Percentiles rank a stretch among this genome's conserved stretches.
These are phyloP conservation scores for Pythium phragmitis DNA, from an alignment of 352 stramenopile species.

Conservation along the genomic window DNA sequence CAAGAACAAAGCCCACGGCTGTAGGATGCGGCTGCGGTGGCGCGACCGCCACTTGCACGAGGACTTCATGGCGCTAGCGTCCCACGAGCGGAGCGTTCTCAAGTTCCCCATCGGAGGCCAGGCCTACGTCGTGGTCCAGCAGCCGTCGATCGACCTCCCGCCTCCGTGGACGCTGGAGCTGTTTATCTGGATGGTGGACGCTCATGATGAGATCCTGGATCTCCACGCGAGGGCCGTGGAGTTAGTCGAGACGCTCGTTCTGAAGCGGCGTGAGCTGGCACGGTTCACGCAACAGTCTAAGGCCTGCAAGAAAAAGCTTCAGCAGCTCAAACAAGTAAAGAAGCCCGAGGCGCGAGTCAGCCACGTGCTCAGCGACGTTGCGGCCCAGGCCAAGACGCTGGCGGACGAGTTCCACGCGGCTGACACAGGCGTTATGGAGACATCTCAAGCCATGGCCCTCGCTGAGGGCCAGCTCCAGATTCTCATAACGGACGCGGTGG, in stretches of 20 bases:
- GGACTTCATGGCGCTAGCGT: conserved; percentile 48
- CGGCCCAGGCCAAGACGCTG: conserved; percentile 41
- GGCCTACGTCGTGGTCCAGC: conserved; percentile 41
- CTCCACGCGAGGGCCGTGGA: conserved; percentile 41
- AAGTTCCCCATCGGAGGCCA: conserved; percentile 47
- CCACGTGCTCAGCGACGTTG: conserved; percentile 25
- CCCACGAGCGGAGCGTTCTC: conserved; percentile 45
- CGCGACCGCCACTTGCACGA: conserved; percentile 72
- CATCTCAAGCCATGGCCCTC: conserved; percentile 38
- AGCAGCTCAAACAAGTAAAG: conserved; percentile 26
- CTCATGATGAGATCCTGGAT: conserved; percentile 49
- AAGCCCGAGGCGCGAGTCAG: conserved; percentile 13
- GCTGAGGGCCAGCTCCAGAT: conserved; percentile 47
- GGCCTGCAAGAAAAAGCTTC: conserved; percentile 44
- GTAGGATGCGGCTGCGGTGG: conserved; percentile 52
- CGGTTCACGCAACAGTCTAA: conserved; percentile 43
- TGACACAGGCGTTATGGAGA: conserved; percentile 36
- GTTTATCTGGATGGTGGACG: conserved; percentile 58
- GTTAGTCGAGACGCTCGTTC: conserved; percentile 35
- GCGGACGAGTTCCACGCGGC: conserved; percentile 55
- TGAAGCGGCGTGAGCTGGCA: conserved; percentile 38
- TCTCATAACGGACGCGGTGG: conserved; percentile 41
- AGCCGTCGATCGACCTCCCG: conserved; percentile 35
- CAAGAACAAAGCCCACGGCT: conserved; percentile 69
- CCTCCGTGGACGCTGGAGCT: conserved; percentile 74